Percentiles rank a stretch among this genome's conserved stretches.
Conservation (phyloP, 306 rosid species). For the Corylus americana region DNA sequence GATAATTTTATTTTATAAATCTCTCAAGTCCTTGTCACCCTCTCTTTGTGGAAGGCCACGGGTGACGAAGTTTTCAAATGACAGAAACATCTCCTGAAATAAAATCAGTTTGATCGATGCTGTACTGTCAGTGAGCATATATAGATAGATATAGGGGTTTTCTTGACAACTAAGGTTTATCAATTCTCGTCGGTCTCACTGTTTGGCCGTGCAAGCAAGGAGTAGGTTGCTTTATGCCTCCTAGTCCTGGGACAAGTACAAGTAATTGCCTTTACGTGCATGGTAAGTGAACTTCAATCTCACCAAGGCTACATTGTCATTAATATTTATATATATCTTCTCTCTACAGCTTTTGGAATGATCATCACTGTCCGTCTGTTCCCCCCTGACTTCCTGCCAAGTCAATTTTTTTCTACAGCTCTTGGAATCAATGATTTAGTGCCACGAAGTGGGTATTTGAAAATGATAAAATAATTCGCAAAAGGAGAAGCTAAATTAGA, state of each 20-base stretch:
- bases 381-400: neutral
- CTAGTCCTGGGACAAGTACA: slow-evolving; percentile 65
- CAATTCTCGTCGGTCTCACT: slow-evolving; percentile 14
- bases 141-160: slow-evolving; percentile 1
- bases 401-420: slow-evolving; percentile 1
- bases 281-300: slow-evolving; percentile 63
- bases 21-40: no score
- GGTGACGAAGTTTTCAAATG: slow-evolving; percentile 26
- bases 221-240: slow-evolving; percentile 87
- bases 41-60: no score
- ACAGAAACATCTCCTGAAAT: slow-evolving; percentile 32
- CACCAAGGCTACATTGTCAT: slow-evolving; percentile 33
- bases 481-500: neutral
- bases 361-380: neutral
- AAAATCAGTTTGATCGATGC: neutral
- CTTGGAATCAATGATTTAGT: slow-evolving; percentile 20
- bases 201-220: slow-evolving; percentile 85
- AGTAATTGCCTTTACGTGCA: slow-evolving; percentile 77
- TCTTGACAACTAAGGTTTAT: slow-evolving; percentile 27
- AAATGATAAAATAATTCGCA: neutral
- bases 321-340: slow-evolving; percentile 23
- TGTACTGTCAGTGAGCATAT: neutral
- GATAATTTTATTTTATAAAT: no score
- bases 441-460: neutral
- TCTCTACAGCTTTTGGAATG: slow-evolving; percentile 21